A percentile compares a stretch with the other conserved stretches of the same genome.
phyloP scores from a whole-genome alignment of 805 yeast species.

The Metschnikowia cerradonensis region DNA sequence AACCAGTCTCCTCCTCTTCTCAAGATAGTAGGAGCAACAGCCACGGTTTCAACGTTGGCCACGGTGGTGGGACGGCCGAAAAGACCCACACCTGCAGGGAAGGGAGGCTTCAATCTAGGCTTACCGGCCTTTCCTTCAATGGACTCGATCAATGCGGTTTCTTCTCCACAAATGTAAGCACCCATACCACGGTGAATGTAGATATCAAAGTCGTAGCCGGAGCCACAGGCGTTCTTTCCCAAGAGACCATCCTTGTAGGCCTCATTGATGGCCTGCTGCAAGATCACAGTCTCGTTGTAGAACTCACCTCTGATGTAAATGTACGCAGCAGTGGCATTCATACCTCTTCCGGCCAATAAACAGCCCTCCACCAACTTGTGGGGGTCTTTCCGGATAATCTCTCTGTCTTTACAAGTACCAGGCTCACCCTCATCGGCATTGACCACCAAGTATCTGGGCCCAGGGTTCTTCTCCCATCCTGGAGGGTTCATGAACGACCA shows the following conservation, averaged over 20 bases:
- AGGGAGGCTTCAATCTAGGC: slow-evolving; percentile 91
- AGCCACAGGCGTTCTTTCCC: slow-evolving; percentile 84
- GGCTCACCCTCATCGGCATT: slow-evolving; percentile 96
- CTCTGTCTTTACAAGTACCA: slow-evolving; percentile 91
- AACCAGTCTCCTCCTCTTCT: slow-evolving; percentile 91
- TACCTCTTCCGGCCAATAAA: slow-evolving; percentile 81
- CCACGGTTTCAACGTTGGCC: slow-evolving; percentile 86
- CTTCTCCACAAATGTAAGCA: slow-evolving; percentile 90
- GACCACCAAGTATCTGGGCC: slow-evolving; percentile 86
- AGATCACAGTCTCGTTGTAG: slow-evolving; percentile 69
- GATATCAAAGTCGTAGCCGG: slow-evolving; percentile 80
- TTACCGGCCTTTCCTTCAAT: slow-evolving; percentile 92
- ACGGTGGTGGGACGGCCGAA: slow-evolving; percentile 91
- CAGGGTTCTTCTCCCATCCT: slow-evolving; percentile 86
- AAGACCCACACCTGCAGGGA: slow-evolving; percentile 91
- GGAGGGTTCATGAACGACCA: slow-evolving; percentile 96
- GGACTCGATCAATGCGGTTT: slow-evolving; percentile 83
- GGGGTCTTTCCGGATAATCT: slow-evolving; percentile 86
- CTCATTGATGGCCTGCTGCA: slow-evolving; percentile 82
- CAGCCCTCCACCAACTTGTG: slow-evolving; percentile 93
- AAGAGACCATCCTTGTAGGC: slow-evolving; percentile 77
- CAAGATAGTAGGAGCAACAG: slow-evolving; percentile 85
- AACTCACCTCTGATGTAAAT: slow-evolving; percentile 90
- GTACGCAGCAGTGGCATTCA: slow-evolving; percentile 92
- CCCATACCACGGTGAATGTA: slow-evolving; percentile 91